Evolutionary conservation across 805 yeast species (phyloP).

Genomic region (Tetrapisispora pingtungensis): DNA sequence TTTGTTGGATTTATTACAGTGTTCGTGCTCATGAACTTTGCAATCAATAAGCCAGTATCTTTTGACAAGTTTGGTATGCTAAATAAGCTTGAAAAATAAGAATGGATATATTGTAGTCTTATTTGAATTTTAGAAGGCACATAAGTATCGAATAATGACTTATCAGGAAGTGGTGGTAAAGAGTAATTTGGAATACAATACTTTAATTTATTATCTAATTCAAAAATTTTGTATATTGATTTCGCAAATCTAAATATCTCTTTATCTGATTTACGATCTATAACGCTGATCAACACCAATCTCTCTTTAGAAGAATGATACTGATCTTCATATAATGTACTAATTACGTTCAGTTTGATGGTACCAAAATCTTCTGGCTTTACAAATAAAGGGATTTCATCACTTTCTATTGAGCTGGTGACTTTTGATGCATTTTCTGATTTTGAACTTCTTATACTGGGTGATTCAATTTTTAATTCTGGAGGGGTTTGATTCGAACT

Average conservation of each 20-base stretch:
- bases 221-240: slow-evolving; percentile 45
- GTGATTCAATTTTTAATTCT: neutral
- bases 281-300: slow-evolving; percentile 48
- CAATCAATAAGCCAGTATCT: slow-evolving; percentile 40
- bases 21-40: slow-evolving; percentile 59
- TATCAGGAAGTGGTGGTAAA: slow-evolving; percentile 58
- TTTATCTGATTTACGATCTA: slow-evolving; percentile 49
- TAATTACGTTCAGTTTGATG: slow-evolving; percentile 37
- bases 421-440: neutral
- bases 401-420: neutral
- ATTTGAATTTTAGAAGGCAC: slow-evolving; percentile 57
- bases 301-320: slow-evolving; percentile 46
- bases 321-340: slow-evolving; percentile 36
- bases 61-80: slow-evolving; percentile 49
- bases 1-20: slow-evolving; percentile 51
- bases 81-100: slow-evolving; percentile 49
- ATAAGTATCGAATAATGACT: slow-evolving; percentile 38
- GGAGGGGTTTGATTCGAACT: too few relatives aligned
- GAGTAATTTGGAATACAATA: slow-evolving; percentile 38
- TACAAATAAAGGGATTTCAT: slow-evolving; percentile 41
- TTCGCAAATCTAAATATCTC: slow-evolving; percentile 73
- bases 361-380: slow-evolving; percentile 51
- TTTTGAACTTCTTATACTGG: neutral
- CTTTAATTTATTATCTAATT: slow-evolving; percentile 53
- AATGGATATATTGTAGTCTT: slow-evolving; percentile 45